phyloP scores from a whole-genome alignment of 2,329 filamentous ascomycete genomes.

The Phaeoacremonium minimum region DNA sequence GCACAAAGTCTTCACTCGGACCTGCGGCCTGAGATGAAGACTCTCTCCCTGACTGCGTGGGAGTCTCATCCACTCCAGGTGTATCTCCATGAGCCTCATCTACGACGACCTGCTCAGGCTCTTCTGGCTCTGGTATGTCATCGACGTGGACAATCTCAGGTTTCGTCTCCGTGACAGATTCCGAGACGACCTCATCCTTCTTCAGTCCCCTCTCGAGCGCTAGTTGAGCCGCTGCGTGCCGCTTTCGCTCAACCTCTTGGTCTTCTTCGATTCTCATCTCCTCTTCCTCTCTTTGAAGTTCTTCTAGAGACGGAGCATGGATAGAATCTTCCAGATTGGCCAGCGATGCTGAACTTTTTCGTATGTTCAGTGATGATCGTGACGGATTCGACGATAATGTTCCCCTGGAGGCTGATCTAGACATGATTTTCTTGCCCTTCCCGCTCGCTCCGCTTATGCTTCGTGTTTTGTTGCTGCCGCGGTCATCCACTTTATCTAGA shows the following conservation, averaged over 20 bases:
- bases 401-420: constrained; percentile 55
- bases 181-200: constrained; percentile 26
- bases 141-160: constrained; percentile 21
- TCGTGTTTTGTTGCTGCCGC: constrained; percentile 61
- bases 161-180: constrained; percentile 24
- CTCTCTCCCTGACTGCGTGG: background rate
- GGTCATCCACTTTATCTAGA: constrained; percentile 71
- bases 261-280: constrained; percentile 47
- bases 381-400: constrained; percentile 42
- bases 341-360: constrained; percentile 17
- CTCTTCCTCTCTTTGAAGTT: constrained; percentile 50
- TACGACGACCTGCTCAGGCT: constrained; percentile 14
- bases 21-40: constrained; percentile 4
- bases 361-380: constrained; percentile 17
- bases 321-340: constrained; percentile 28
- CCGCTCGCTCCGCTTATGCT: constrained; percentile 49
- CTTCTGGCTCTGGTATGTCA: constrained; percentile 17
- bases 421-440: constrained; percentile 20
- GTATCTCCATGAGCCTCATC: constrained; percentile 15
- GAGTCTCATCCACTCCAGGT: constrained; percentile 2
- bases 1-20: constrained; percentile 40
- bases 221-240: constrained; percentile 46
- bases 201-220: constrained; percentile 45
- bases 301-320: constrained; percentile 40
- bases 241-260: constrained; percentile 45